Base-by-base conservation (phyloP, 352 stramenopile genomes). In the Globisporangium heterothallicum region DNA sequence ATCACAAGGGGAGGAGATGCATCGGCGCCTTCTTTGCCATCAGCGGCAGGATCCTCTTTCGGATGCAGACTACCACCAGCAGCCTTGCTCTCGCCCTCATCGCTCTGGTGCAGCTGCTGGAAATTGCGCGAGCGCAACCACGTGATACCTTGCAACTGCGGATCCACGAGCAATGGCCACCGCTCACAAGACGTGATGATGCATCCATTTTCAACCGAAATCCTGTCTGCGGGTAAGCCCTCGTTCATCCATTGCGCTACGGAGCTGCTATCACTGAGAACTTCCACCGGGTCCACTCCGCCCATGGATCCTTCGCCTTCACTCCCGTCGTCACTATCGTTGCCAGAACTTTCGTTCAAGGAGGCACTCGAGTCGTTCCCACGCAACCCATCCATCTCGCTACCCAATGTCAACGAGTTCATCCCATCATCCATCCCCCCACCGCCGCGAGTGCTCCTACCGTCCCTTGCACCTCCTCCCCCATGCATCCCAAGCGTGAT, bases 191-290 rank as follows among this genome's bases (percentile, higher is more conserved):
- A 92, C 29, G 81, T 86, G 41, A 97, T 92, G 48, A 97, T 97
- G 44, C 82, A 93, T 16, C 88, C 91, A 47, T 97, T 97, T 53
- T 97, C 91, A 13, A 96, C 80, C 9, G 85, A 96, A 13, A 97
- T 96, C 6, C 87, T 74, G 58, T 97, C 89, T 0, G 88, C 74
- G 2, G 89, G 89, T 0, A 97, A 59, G 0, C 84, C 85, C 72
- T 97, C 88, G 50, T 97, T 96, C 81, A 95, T 88, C 91, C 89
- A 97, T 42, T 95, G 76, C 0, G 89, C 91, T 1, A 96, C 72
- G 5, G 88, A 53, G 26, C 82, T 85, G 12, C 84, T 86, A 47
- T 91, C 80, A 27, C 81, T 94, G 0, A 97, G 67, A 45, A 97
- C 85, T 21, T 82, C 65, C 8, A 97, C 64, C 0, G 90, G 91